phyloP scores from a whole-genome alignment of 108 stramenopile genomes.

The Bacterosira constricta region DNA sequence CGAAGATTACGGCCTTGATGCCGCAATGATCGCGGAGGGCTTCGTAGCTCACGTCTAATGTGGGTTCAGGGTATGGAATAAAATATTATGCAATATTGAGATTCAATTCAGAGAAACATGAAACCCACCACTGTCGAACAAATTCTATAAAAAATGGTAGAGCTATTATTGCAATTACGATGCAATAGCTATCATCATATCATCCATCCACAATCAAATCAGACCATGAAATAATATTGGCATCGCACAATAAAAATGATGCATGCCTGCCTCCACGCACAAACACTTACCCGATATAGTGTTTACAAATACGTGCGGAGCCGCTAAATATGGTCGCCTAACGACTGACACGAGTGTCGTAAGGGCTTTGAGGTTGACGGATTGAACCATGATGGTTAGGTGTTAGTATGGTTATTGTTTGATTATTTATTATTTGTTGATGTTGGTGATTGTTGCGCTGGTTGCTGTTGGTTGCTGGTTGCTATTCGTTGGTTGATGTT shows the following conservation, averaged over 20 bases:
- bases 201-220: too few relatives aligned
- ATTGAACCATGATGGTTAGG: conserved; percentile 89
- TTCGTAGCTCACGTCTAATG: conserved; percentile 69
- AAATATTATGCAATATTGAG: neutral
- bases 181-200: too few relatives aligned
- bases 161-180: too few relatives aligned
- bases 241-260: neutral
- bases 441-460: too few relatives aligned
- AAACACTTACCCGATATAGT: conserved; percentile 65
- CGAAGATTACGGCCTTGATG: conserved; percentile 82
- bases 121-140: neutral
- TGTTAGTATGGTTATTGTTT: too few relatives aligned
- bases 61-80: neutral
- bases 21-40: conserved; percentile 77
- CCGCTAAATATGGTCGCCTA: conserved; percentile 68
- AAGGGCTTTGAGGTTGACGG: conserved; percentile 83
- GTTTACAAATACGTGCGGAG: conserved; percentile 78
- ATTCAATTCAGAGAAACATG: neutral
- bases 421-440: too few relatives aligned
- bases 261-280: neutral
- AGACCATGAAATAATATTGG: neutral
- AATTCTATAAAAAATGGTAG: neutral
- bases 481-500: too few relatives aligned
- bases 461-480: too few relatives aligned
- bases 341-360: conserved; percentile 78